Conservation (phyloP, 805 yeast species). For the Lipomyces anomalus region DNA sequence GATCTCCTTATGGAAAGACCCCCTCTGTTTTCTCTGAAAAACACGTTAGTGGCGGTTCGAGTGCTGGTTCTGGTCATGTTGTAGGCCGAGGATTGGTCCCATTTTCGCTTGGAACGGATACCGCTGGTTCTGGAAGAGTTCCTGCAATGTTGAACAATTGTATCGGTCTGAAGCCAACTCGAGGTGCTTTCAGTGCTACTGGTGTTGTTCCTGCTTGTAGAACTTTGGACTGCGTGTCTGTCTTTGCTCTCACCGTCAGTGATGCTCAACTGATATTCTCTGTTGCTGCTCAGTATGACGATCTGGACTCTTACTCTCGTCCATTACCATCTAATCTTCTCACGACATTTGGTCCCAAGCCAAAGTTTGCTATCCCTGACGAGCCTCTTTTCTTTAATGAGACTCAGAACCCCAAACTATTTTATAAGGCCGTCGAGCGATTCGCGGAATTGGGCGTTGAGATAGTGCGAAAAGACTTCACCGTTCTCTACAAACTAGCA, state of each 20-base stretch:
- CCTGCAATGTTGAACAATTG: slow-evolving; percentile 93
- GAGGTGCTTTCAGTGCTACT: slow-evolving; percentile 74
- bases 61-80: slow-evolving; percentile 91
- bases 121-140: slow-evolving; percentile 97
- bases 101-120: slow-evolving; percentile 86
- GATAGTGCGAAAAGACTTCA: slow-evolving; percentile 60
- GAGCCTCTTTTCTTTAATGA: slow-evolving; percentile 77
- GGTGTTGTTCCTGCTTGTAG: slow-evolving; percentile 99
- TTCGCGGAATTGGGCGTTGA: slow-evolving; percentile 53
- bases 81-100: slow-evolving; percentile 91
- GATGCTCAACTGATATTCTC: slow-evolving; percentile 80
- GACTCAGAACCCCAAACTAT: slow-evolving; percentile 65
- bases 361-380: slow-evolving; percentile 72
- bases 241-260: slow-evolving; percentile 66
- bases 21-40: slow-evolving; percentile 67
- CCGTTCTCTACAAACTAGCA: slow-evolving; percentile 74
- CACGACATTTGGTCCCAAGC: slow-evolving; percentile 50
- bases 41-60: slow-evolving; percentile 92
- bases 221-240: slow-evolving; percentile 86
- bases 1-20: slow-evolving; percentile 92
- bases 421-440: slow-evolving; percentile 52
- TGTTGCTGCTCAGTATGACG: slow-evolving; percentile 68
- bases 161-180: slow-evolving; percentile 88
- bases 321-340: slow-evolving; percentile 62
- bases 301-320: slow-evolving; percentile 75